Percentiles rank a stretch among this genome's conserved stretches.
Evolutionary conservation across 1,139 yeast species (phyloP).

Genomic region (Geotrichum phurueaensis): DNA sequence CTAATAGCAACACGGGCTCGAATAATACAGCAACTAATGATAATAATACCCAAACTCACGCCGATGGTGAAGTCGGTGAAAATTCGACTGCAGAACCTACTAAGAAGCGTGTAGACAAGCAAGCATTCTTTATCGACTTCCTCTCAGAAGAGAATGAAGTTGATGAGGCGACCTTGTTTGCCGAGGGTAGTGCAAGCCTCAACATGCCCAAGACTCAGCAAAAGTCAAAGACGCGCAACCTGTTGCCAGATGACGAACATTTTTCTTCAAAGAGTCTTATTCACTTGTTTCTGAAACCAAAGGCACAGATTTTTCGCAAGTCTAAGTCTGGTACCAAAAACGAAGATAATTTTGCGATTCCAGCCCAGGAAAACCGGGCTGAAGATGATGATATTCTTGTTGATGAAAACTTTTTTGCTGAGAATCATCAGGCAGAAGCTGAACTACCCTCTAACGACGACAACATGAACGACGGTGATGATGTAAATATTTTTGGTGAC

Average conservation of each 20-base stretch:
- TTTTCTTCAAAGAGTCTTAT: slow-evolving; percentile 67
- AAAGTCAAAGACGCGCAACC: slow-evolving; percentile 40
- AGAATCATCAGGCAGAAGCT: slow-evolving; percentile 31
- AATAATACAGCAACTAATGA: slow-evolving; percentile 23
- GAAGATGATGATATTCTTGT: slow-evolving; percentile 22
- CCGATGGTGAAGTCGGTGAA: slow-evolving; percentile 19
- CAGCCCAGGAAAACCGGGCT: slow-evolving; percentile 11
- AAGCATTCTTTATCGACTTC: slow-evolving; percentile 46
- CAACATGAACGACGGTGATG: slow-evolving; percentile 26
- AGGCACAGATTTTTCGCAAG: slow-evolving; percentile 27
- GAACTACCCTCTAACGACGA: slow-evolving; percentile 23
- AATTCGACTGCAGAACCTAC: slow-evolving; percentile 12
- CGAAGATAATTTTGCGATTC: neutral
- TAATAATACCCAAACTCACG: neutral
- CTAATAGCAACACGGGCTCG: slow-evolving; percentile 11
- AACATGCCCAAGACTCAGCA: slow-evolving; percentile 43
- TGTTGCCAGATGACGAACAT: slow-evolving; percentile 69
- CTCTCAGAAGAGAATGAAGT: slow-evolving; percentile 41
- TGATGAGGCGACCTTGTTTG: slow-evolving; percentile 47
- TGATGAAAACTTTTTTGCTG: slow-evolving; percentile 74
- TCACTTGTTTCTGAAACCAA: slow-evolving; percentile 65
- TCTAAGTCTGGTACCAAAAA: neutral
- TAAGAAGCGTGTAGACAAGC: slow-evolving; percentile 32
- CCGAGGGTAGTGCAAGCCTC: slow-evolving; percentile 40
- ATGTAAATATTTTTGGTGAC: slow-evolving; percentile 42